Conservation (phyloP, 2,329 filamentous ascomycete genomes). For the Pseudopyricularia javanii region DNA sequence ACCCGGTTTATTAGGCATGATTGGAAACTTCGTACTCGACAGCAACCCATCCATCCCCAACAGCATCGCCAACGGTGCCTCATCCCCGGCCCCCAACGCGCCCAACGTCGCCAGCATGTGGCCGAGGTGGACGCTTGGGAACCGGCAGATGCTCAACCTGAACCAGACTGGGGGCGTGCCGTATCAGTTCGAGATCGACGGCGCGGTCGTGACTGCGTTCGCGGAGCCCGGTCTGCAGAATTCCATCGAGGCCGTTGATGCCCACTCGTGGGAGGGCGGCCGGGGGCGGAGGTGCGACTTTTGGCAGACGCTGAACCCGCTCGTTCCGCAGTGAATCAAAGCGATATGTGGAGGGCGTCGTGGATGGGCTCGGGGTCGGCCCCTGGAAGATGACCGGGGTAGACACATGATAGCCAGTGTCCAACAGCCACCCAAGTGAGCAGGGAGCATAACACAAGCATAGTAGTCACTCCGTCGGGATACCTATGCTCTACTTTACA, state of each 20-base stretch:
- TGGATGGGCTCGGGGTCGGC: too few relatives aligned
- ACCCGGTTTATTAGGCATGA: background rate
- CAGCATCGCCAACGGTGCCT: background rate
- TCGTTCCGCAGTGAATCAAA: background rate
- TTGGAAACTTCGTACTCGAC: slow-evolving; percentile 1
- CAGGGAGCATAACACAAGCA: too few relatives aligned
- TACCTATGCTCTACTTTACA: too few relatives aligned
- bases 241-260: slow-evolving; percentile 7
- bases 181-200: slow-evolving; percentile 4
- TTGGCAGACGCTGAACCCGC: slow-evolving; percentile 3
- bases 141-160: slow-evolving; percentile 9
- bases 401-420: too few relatives aligned
- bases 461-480: too few relatives aligned
- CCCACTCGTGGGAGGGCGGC: slow-evolving; percentile 12
- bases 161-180: slow-evolving; percentile 12
- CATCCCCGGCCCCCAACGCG: background rate
- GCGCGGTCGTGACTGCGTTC: slow-evolving; percentile 8
- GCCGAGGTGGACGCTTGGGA: slow-evolving; percentile 7
- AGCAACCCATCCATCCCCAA: slow-evolving; percentile 1
- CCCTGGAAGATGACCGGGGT: too few relatives aligned
- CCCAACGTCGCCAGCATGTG: slow-evolving; percentile 8
- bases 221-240: slow-evolving; percentile 7
- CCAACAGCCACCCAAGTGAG: too few relatives aligned
- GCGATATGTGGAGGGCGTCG: too few relatives aligned
- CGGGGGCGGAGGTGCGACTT: slow-evolving; percentile 11